These are phyloP conservation scores for Amanita muscaria DNA, from an alignment of 768 basidiomycete species.

Conservation along the genomic window DNA sequence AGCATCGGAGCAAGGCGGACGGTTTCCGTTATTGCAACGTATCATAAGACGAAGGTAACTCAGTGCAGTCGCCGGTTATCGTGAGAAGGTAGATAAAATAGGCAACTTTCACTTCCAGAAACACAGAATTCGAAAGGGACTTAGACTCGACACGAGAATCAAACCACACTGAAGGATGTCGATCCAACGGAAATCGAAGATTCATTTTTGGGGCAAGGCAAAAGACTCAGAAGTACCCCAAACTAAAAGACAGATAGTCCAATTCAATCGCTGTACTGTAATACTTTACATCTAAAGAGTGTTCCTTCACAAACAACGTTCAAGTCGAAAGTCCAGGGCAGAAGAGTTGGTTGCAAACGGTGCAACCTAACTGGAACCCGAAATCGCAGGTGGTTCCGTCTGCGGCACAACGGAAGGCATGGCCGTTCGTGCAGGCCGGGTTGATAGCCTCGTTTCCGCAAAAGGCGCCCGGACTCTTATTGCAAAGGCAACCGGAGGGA, in stretches of 20 bases:
- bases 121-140: too few species aligned
- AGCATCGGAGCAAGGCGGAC: too few species aligned
- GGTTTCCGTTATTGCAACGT: too few species aligned
- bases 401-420: conserved; percentile 14
- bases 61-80: too few species aligned
- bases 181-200: conserved; percentile 69
- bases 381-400: conserved; percentile 4
- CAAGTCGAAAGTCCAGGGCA: background rate
- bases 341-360: background rate
- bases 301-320: background rate
- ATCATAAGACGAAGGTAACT: too few species aligned
- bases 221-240: too few species aligned
- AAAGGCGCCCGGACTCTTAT: conserved; percentile 9
- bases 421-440: conserved; percentile 12
- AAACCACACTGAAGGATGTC: conserved; percentile 60
- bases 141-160: conserved; percentile 75
- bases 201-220: conserved; percentile 93
- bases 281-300: too few species aligned
- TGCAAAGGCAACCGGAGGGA: background rate
- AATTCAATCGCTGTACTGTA: too few species aligned
- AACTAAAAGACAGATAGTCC: too few species aligned
- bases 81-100: conserved; percentile 3
- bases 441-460: conserved; percentile 14
- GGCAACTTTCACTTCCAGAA: conserved; percentile 34
- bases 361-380: too few species aligned